Evolutionary conservation across 2,329 filamentous ascomycete genomes (phyloP).

Genomic region (Diplodia corticola): DNA sequence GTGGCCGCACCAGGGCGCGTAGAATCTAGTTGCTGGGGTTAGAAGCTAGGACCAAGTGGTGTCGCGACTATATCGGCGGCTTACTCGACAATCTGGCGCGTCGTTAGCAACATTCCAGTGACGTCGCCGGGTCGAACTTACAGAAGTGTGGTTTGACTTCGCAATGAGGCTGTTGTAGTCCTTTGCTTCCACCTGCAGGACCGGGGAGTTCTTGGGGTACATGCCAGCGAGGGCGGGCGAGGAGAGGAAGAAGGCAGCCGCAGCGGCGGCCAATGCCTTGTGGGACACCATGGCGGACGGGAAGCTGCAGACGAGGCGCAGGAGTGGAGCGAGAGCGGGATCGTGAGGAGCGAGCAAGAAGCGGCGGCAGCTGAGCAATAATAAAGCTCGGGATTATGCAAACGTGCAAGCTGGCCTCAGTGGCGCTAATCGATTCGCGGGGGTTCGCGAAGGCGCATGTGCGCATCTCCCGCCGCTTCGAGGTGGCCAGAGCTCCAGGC

Average conservation of each 20-base stretch:
- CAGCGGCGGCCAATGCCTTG: constrained; percentile 50
- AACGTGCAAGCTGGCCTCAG: constrained; percentile 20
- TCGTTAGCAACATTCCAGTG: not conserved
- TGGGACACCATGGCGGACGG: constrained; percentile 37
- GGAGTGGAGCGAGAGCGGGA: not conserved
- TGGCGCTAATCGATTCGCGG: constrained; percentile 18
- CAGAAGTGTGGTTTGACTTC: constrained; percentile 87
- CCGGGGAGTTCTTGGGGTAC: constrained; percentile 84
- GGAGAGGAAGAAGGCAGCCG: constrained; percentile 64
- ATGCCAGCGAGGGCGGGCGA: constrained; percentile 68
- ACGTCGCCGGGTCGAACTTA: constrained; percentile 50
- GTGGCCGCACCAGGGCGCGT: constrained; percentile 96
- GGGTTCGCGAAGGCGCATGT: constrained; percentile 19
- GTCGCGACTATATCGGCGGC: not conserved
- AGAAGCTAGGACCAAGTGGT: constrained; percentile 17
- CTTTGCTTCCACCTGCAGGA: constrained; percentile 77
- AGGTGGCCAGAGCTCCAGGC: constrained; percentile 18
- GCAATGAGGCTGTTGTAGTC: constrained; percentile 81
- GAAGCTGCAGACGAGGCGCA: constrained; percentile 18
- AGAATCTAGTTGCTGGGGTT: constrained; percentile 69
- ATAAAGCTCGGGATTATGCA: not conserved
- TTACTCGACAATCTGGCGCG: constrained; percentile 33
- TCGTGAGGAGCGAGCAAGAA: not conserved
- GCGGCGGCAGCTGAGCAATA: not conserved
- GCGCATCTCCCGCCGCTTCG: constrained; percentile 12